Percentiles rank a stretch among this genome's conserved stretches.
phyloP scores from a whole-genome alignment of 305 asterid genomes.

The Solanum hybrid region DNA sequence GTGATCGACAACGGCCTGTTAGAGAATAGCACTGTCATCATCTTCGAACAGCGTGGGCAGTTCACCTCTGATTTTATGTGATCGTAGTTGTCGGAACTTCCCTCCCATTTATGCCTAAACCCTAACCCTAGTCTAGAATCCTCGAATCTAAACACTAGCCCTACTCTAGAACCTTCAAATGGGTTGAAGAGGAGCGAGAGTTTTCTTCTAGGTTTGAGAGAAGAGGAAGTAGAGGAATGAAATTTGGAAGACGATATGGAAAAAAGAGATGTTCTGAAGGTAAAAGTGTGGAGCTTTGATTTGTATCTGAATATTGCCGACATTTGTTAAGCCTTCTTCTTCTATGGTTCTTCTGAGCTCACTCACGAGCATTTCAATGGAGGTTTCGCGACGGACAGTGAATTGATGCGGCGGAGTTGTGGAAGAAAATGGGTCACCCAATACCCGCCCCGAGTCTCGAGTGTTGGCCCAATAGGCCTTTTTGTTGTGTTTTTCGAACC shows the following conservation, averaged over 20 bases:
- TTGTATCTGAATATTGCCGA: slow-evolving; percentile 36
- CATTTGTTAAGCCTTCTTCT: slow-evolving; percentile 23
- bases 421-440: not conserved
- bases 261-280: slow-evolving; percentile 11
- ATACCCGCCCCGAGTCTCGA: not conserved
- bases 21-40: slow-evolving; percentile 62
- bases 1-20: slow-evolving; percentile 78
- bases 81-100: slow-evolving; percentile 61
- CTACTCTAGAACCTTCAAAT: slow-evolving; percentile 6
- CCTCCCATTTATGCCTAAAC: slow-evolving; percentile 65
- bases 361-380: slow-evolving; percentile 1
- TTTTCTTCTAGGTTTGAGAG: slow-evolving; percentile 15
- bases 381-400: not conserved
- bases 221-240: slow-evolving; percentile 10
- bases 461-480: not conserved
- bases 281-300: slow-evolving; percentile 35
- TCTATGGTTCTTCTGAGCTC: not conserved
- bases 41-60: slow-evolving; percentile 75
- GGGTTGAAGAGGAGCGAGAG: slow-evolving; percentile 13
- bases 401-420: not conserved
- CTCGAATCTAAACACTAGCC: not conserved
- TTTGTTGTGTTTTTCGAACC: not conserved
- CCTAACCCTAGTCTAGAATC: slow-evolving; percentile 24
- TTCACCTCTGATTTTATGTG: slow-evolving; percentile 65
- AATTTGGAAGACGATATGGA: slow-evolving; percentile 16